phyloP scores from a whole-genome alignment of 441 rosid species.

The Metrosideros polymorpha region DNA sequence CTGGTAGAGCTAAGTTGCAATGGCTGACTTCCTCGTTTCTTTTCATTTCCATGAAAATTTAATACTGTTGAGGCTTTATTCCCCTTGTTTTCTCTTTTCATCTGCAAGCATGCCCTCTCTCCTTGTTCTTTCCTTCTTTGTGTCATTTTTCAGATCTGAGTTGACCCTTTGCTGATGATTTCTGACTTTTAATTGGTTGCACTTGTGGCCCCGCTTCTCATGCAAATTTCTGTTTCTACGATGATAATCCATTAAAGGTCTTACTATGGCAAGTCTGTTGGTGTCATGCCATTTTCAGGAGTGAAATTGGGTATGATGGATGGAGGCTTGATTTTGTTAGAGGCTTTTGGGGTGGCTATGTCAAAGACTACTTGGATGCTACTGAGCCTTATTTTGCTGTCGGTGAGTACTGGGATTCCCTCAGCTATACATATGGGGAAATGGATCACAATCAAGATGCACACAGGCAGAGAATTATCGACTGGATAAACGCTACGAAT shows the following conservation, averaged over 20 bases:
- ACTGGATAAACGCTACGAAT: slow-evolving; percentile 79
- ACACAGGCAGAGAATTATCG: slow-evolving; percentile 91
- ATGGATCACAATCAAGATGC: slow-evolving; percentile 94
- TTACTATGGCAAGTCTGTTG: slow-evolving; percentile 1
- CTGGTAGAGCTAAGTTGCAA: neutral
- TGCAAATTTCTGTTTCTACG: neutral
- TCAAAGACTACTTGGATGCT: slow-evolving; percentile 87
- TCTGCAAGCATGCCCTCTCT: neutral
- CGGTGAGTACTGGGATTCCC: slow-evolving; percentile 97
- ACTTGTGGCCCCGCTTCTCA: neutral
- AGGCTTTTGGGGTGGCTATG: slow-evolving; percentile 99
- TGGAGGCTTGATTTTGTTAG: slow-evolving; percentile 98
- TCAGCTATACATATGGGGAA: slow-evolving; percentile 73
- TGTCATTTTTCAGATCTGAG: neutral
- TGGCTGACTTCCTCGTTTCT: neutral
- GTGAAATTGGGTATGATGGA: slow-evolving; percentile 95
- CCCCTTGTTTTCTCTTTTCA: neutral
- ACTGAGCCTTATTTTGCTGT: slow-evolving; percentile 81
- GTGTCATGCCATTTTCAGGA: slow-evolving; percentile 31
- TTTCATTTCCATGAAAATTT: neutral
- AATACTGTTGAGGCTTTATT: neutral
- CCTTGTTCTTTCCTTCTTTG: neutral
- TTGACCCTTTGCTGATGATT: neutral
- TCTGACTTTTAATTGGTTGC: neutral
- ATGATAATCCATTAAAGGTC: neutral